Evolutionary conservation across 2,329 filamentous ascomycete species (phyloP), one percentile per base, ranked within the genome.

Genomic region (Torrubiella hemipterigena): DNA sequence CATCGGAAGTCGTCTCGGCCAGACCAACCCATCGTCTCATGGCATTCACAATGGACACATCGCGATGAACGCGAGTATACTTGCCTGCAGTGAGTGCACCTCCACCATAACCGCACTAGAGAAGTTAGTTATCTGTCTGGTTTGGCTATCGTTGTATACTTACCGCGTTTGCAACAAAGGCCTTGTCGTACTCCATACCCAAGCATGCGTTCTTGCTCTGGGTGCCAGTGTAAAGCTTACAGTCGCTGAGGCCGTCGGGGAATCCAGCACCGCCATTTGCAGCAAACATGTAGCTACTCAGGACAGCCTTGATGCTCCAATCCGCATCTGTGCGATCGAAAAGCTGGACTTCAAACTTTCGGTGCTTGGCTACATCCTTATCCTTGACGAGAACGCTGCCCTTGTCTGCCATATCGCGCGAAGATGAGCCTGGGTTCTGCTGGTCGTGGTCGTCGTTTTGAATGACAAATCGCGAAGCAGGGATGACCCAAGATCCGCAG

Each of bases 381-480:
- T 32, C 30, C 15, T 32, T 32, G 21, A 32, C n/a, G 12, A 32
- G 30, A 3, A 32, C 30, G 22, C 30, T 32, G 4, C 30, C 30
- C 30, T 32, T 32, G 30, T 32, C 30, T 6, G 14, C 30, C 30
- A 32, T 32, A 17, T 32, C 30, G 11, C 30, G 15, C 17, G 20
- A 17, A 4, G 22, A 26, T 14, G 20, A 25, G 2, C 30, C 30
- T 11, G 22, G 21, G n/a, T 19, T 32, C 23, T 32, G 30, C 21
- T 32, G 30, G n/a, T 32, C 30, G 17, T 32, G 30, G 18, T 32
- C 30, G 22, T 32, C 30, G 13, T 32, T 32, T 19, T 32, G 30
- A 26, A 32, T 32, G 14, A 19, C 30, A 14, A 32, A 32, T 4
- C 30, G 30, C 10, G 20, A 25, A 12, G 30, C 30, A 8, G 30